Evolutionary conservation across 1,139 yeast species (phyloP).

Genomic region (Saccharomyces pastorianus): DNA sequence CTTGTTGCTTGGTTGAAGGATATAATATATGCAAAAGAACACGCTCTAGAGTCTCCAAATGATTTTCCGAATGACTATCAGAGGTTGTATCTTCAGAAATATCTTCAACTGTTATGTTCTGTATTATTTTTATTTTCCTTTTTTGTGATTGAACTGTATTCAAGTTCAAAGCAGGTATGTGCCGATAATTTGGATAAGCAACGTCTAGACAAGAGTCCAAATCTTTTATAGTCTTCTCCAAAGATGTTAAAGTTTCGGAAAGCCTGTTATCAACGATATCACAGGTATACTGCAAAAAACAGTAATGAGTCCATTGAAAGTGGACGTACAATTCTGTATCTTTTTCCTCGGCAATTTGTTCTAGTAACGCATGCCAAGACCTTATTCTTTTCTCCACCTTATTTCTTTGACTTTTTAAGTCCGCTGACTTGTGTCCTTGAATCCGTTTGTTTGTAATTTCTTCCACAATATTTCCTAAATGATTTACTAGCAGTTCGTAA

Average conservation of each 20-base stretch:
- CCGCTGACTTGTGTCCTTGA: conserved; percentile 25
- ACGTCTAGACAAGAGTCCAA: conserved; percentile 10
- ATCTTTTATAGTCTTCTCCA: conserved; percentile 24
- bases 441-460: conserved; percentile 21
- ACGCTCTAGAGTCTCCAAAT: conserved; percentile 47
- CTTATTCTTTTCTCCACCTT: conserved; percentile 32
- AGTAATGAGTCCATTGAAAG: conserved; percentile 38
- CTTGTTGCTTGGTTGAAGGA: conserved; percentile 3
- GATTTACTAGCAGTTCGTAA: conserved; percentile 52
- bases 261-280: conserved; percentile 25
- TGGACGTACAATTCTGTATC: conserved; percentile 19
- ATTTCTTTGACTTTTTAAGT: conserved; percentile 24
- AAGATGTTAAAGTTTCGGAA: conserved; percentile 23
- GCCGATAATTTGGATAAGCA: conserved; percentile 41
- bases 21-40: conserved; percentile 34
- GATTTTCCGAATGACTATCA: conserved; percentile 33
- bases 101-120: conserved; percentile 29
- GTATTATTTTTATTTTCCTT: conserved; percentile 34
- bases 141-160: conserved; percentile 51
- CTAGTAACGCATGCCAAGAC: conserved; percentile 35
- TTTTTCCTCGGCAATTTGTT: conserved; percentile 9
- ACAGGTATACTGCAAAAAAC: conserved; percentile 34
- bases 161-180: conserved; percentile 51
- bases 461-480: conserved; percentile 22
- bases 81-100: conserved; percentile 25